Percentiles rank a stretch among this genome's conserved stretches.
phyloP scores from a whole-genome alignment of 495 filamentous ascomycete species.

The Neurospora terricola region DNA sequence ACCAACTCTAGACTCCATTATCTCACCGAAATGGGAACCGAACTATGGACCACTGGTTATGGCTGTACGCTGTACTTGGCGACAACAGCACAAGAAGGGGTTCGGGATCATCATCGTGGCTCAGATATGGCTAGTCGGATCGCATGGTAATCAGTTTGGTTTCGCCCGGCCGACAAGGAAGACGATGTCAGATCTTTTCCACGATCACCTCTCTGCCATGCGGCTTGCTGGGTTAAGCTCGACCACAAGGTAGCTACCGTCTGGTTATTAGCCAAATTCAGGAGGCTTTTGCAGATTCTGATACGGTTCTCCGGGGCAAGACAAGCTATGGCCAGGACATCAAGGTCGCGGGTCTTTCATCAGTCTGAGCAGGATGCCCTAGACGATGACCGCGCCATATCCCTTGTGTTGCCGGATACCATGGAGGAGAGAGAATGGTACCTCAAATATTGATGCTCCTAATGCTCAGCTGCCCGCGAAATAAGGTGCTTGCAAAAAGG shows the following conservation, averaged over 20 bases:
- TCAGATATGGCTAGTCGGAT: neutral
- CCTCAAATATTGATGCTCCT: too few species aligned
- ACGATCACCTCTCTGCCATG: too few species aligned
- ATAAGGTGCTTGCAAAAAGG: neutral
- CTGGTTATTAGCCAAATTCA: neutral
- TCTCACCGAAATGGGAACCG: neutral
- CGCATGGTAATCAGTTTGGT: neutral
- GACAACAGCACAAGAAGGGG: neutral
- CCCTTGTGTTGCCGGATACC: neutral
- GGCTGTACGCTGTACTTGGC: neutral
- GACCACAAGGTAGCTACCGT: neutral
- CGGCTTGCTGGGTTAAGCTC: neutral
- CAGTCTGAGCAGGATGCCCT: neutral
- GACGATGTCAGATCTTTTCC: too few species aligned
- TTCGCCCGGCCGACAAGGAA: neutral
- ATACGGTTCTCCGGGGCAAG: neutral
- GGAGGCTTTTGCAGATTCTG: neutral
- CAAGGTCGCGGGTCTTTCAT: neutral
- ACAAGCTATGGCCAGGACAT: neutral
- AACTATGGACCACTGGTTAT: neutral
- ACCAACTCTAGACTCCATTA: neutral
- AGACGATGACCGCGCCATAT: neutral
- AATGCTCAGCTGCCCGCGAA: neutral
- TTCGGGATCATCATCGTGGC: neutral
- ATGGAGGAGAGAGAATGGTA: neutral